Percentiles rank a stretch among this genome's conserved stretches.
Conservation (phyloP, 2,329 filamentous ascomycete genomes). For the Teratosphaeria gauchensis region DNA sequence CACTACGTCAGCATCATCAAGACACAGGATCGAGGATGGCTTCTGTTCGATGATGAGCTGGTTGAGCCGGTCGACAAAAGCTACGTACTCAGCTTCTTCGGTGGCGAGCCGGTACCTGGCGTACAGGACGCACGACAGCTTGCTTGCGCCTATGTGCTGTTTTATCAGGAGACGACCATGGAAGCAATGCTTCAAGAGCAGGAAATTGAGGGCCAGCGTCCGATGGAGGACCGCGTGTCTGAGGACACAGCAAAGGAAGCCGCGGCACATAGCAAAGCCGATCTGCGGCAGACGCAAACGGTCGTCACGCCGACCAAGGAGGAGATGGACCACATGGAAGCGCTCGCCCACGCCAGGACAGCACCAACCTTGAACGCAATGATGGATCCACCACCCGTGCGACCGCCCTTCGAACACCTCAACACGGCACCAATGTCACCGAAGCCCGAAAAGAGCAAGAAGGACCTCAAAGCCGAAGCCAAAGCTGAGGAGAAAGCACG, state of each 20-base stretch:
- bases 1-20: conserved; percentile 98
- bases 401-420: conserved; percentile 19
- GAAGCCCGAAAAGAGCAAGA: conserved; percentile 55
- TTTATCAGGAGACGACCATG: conserved; percentile 84
- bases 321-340: conserved; percentile 42
- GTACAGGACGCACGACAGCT: conserved; percentile 48
- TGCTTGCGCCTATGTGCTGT: conserved; percentile 92
- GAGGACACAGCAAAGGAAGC: conserved; percentile 21
- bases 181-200: conserved; percentile 66
- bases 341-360: conserved; percentile 57
- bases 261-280: conserved; percentile 15
- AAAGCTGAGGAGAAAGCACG: conserved; percentile 54
- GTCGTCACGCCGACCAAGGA: conserved; percentile 32
- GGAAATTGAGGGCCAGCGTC: conserved; percentile 59
- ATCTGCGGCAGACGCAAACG: conserved; percentile 21
- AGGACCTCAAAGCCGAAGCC: conserved; percentile 50
- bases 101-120: conserved; percentile 53
- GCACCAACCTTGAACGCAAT: conserved; percentile 39
- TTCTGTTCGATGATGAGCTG: conserved; percentile 96
- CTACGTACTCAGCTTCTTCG: conserved; percentile 95
- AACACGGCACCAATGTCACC: conserved; percentile 25
- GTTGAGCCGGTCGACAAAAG: conserved; percentile 95
- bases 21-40: conserved; percentile 88
- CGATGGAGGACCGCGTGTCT: conserved; percentile 24
- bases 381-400: not conserved